Conservation (phyloP, 2,329 filamentous ascomycete species). For the Epichloe sylvatica region DNA sequence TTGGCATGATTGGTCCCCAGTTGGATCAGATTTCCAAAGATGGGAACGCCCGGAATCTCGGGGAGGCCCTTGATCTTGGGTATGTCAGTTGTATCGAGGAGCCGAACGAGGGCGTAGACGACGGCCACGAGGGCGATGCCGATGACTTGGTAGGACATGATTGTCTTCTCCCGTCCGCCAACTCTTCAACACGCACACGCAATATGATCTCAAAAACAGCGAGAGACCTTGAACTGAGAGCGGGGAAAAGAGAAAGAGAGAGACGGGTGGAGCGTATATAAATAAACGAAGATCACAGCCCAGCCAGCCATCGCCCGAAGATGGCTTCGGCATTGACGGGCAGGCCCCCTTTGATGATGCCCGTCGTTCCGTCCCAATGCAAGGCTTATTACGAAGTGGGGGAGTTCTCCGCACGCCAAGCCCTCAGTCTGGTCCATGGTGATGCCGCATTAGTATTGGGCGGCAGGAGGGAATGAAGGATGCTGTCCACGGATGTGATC, state of each 20-base stretch:
- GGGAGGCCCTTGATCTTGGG: conserved; percentile 46
- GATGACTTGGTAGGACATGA: conserved; percentile 10
- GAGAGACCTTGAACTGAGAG: background rate
- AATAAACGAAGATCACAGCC: too few species aligned
- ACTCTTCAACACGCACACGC: background rate
- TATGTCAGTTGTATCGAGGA: conserved; percentile 36
- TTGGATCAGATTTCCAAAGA: conserved; percentile 50
- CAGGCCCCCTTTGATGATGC: too few species aligned
- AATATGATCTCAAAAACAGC: background rate
- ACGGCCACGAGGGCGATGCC: conserved; percentile 7
- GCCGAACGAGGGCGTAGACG: conserved; percentile 14
- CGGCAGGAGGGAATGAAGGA: too few species aligned
- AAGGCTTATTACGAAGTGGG: too few species aligned
- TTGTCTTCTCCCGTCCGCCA: background rate
- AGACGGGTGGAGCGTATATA: too few species aligned
- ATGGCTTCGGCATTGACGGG: background rate
- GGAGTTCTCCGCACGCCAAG: too few species aligned
- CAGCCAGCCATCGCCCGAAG: background rate
- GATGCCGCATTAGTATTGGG: too few species aligned
- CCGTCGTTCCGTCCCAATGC: too few species aligned
- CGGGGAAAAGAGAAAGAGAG: too few species aligned
- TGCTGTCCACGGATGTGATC: too few species aligned
- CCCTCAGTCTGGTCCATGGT: too few species aligned
- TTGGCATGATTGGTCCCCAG: conserved; percentile 44
- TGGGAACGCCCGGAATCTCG: conserved; percentile 45